Evolutionary conservation across 2,329 filamentous ascomycete species (phyloP).

Genomic region (Aspergillus sp.): DNA sequence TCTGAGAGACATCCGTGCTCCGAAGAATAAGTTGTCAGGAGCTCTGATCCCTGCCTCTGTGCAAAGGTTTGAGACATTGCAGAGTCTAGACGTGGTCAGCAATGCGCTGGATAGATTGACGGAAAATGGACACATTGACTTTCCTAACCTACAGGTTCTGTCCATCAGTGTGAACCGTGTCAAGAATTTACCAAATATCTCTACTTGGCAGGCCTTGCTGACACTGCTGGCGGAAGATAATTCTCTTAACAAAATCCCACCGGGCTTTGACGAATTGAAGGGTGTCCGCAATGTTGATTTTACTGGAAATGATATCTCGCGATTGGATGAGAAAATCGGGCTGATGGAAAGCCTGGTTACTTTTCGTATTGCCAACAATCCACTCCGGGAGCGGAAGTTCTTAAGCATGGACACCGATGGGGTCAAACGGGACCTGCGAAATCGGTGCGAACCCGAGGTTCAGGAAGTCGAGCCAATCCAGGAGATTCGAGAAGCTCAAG

Average conservation of each 20-base stretch:
- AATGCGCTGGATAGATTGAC: slow-evolving; percentile 59
- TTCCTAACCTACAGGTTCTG: slow-evolving; percentile 67
- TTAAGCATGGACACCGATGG: slow-evolving; percentile 71
- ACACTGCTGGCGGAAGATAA: slow-evolving; percentile 77
- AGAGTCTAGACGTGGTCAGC: slow-evolving; percentile 66
- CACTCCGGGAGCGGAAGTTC: slow-evolving; percentile 79
- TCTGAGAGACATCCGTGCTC: slow-evolving; percentile 62
- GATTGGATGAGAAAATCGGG: slow-evolving; percentile 67
- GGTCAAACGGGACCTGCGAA: slow-evolving; percentile 64
- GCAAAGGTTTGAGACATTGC: slow-evolving; percentile 54
- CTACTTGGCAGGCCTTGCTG: slow-evolving; percentile 63
- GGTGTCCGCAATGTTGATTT: slow-evolving; percentile 72
- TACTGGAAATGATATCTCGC: slow-evolving; percentile 71
- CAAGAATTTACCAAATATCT: slow-evolving; percentile 61
- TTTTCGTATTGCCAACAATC: slow-evolving; percentile 79
- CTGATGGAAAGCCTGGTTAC: slow-evolving; percentile 69
- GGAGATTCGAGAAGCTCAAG: too few species aligned
- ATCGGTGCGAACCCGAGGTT: slow-evolving; percentile 50
- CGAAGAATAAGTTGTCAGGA: slow-evolving; percentile 70
- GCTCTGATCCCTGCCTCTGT: slow-evolving; percentile 60
- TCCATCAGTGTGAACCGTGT: slow-evolving; percentile 76
- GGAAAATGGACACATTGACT: slow-evolving; percentile 43
- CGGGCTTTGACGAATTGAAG: slow-evolving; percentile 60
- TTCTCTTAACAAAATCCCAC: slow-evolving; percentile 64
- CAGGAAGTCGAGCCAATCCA: too few species aligned